Percentiles rank a stretch among this genome's conserved stretches.
Conservation (phyloP, 1,284 basidiomycete species). For the Paramarasmius palmivorus region DNA sequence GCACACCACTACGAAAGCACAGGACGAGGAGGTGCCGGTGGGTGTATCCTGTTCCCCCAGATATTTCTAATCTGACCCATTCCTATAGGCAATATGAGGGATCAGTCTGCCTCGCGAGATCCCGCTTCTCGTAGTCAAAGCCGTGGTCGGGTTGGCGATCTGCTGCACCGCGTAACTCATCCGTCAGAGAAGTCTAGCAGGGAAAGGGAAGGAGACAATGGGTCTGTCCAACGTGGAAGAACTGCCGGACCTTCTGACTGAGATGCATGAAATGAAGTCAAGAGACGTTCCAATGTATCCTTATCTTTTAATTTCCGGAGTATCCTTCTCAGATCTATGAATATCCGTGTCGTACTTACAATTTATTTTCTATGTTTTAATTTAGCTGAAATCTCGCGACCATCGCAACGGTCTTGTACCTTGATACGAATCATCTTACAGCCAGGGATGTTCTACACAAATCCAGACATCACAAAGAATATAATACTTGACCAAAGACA, state of each 20-base stretch:
- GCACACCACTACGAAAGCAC: slow-evolving; percentile 40
- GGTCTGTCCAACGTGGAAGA: background rate
- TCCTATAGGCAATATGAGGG: slow-evolving; percentile 49
- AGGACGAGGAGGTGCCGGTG: slow-evolving; percentile 73
- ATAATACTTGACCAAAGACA: background rate
- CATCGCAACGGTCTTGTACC: no score
- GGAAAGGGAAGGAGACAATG: background rate
- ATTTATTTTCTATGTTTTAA: background rate
- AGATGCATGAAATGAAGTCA: background rate
- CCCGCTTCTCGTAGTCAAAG: slow-evolving; percentile 27
- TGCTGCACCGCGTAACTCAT: slow-evolving; percentile 29
- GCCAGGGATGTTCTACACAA: no score
- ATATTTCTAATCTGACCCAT: no score
- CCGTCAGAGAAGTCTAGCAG: slow-evolving; percentile 7
- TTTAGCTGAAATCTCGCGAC: background rate
- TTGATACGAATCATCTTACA: no score
- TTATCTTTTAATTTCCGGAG: background rate
- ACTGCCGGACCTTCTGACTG: background rate
- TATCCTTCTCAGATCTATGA: background rate
- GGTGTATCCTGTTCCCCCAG: no score
- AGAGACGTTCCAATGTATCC: background rate
- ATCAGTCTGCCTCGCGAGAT: slow-evolving; percentile 39
- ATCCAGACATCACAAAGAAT: no score
- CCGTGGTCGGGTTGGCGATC: slow-evolving; percentile 26
- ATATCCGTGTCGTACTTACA: background rate